Evolutionary conservation across 495 filamentous ascomycete genomes (phyloP), one percentile per base, ranked within the genome.

Genomic region (Aspergillus bridgeri): DNA sequence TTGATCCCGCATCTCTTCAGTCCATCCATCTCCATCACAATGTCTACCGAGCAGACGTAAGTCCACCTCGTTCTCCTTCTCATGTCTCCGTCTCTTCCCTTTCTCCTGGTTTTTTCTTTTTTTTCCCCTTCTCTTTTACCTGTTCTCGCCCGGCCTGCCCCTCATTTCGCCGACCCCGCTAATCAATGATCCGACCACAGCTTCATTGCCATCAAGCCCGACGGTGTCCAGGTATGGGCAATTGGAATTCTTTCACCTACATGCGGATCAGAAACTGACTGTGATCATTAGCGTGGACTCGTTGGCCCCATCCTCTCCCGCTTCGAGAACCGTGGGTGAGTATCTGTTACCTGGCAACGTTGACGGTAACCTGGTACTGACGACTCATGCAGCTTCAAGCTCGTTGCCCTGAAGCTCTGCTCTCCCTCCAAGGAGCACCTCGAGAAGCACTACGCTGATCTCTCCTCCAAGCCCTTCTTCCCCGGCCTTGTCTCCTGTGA

Each of bases 131-230:
- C 29, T 59, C 42, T 57, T 45, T 49, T 29, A n/a, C 13, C 53
- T 53, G 29, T 44, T 45, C 48, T 57, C 51, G 51, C 62, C 65
- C 65, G 69, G 65, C n/a, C 48, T 61, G 61, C n/a, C 27, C 63
- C 69, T 58, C 60, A 63, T 56, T 23, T 25, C 43, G 18, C 42
- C n/a, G 64, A 61, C 72, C 62, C 72, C 62, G 75, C 83, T 86
- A 72, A 88, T 62, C 55, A 58, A 59, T 64, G 51, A 67, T 57
- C 61, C 33, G 1, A 9, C 33, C 9, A 60, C 67, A 97, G 92
- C 78, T 97, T 97, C 88, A 96, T 97, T 84, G 92, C 92, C 70
- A 88, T 97, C 86, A 97, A 97, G 90, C 92, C 92, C 69, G 92
- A 97, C 80, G 94, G 94, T 77, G 94, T 98, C 82, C 94, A 97